These are phyloP conservation scores for Venturia effusa DNA, from an alignment of 2,329 filamentous ascomycete species.

Conservation along the genomic window DNA sequence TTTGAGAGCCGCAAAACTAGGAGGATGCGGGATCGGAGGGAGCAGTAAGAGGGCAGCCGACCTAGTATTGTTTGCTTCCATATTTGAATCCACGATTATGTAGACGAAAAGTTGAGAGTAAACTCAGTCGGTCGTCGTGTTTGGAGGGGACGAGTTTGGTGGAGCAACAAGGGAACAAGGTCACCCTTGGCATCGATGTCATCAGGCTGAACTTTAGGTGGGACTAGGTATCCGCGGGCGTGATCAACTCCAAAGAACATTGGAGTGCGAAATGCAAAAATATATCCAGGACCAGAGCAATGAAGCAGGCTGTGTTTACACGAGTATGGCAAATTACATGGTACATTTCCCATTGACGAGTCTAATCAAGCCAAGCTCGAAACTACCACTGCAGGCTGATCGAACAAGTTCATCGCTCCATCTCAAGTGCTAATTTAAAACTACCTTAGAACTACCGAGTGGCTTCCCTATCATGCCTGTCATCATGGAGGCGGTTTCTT, in stretches of 20 bases:
- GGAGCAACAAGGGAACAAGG: neutral
- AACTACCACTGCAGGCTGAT: too few relatives aligned
- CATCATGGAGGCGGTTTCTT: neutral
- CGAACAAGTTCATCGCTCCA: too few relatives aligned
- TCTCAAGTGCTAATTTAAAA: neutral
- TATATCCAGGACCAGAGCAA: too few relatives aligned
- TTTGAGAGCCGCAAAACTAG: constrained; percentile 30
- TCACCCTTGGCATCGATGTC: neutral
- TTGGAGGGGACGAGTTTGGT: neutral
- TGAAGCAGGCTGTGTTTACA: too few relatives aligned
- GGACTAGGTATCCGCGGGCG: too few relatives aligned
- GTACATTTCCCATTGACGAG: too few relatives aligned
- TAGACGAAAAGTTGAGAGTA: neutral
- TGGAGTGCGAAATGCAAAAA: too few relatives aligned
- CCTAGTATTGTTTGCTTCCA: neutral
- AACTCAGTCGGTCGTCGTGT: neutral
- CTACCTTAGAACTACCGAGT: too few relatives aligned
- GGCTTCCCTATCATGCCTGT: neutral
- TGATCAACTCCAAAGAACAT: too few relatives aligned
- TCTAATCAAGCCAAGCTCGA: too few relatives aligned
- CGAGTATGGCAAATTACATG: too few relatives aligned
- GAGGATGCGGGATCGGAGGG: constrained; percentile 31
- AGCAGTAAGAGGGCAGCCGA: constrained; percentile 28
- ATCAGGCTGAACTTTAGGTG: neutral
- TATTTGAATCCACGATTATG: neutral